These are phyloP conservation scores for Aspergillus melleus DNA, from an alignment of 2,329 filamentous ascomycete species.

Conservation along the genomic window DNA sequence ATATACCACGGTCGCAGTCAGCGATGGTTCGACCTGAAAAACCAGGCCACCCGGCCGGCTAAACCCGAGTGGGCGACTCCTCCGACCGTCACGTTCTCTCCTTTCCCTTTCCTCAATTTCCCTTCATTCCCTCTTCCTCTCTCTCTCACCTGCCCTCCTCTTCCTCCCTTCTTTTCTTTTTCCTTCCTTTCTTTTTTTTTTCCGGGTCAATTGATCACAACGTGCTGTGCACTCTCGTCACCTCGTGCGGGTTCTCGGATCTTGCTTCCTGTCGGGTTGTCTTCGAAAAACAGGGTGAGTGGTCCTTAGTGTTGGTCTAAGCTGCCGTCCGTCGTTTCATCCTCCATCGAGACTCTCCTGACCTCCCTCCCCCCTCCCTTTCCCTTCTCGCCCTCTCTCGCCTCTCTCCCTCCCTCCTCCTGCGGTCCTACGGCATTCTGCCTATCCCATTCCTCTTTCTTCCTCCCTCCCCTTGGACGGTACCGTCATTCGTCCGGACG, in stretches of 20 bases:
- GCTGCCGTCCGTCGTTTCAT: constrained; percentile 21
- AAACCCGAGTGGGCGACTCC: not conserved
- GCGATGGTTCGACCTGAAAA: not conserved
- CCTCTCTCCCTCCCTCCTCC: constrained; percentile 4
- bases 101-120: not conserved
- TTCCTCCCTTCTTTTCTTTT: not conserved
- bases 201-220: not conserved
- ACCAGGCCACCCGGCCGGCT: not conserved
- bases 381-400: constrained; percentile 4
- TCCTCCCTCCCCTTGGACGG: constrained; percentile 1
- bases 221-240: constrained; percentile 6
- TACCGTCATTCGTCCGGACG: constrained; percentile 4
- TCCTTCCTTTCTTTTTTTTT: not conserved
- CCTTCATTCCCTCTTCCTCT: not conserved
- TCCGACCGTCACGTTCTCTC: not conserved
- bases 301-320: constrained; percentile 6
- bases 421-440: not conserved
- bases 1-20: not conserved
- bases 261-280: not conserved
- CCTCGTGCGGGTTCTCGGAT: constrained; percentile 2
- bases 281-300: constrained; percentile 3
- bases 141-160: not conserved
- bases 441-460: not conserved
- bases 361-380: constrained; percentile 5
- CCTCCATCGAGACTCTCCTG: constrained; percentile 7